Conservation (phyloP, 2,329 filamentous ascomycete species). For the Truncatella angustata region DNA sequence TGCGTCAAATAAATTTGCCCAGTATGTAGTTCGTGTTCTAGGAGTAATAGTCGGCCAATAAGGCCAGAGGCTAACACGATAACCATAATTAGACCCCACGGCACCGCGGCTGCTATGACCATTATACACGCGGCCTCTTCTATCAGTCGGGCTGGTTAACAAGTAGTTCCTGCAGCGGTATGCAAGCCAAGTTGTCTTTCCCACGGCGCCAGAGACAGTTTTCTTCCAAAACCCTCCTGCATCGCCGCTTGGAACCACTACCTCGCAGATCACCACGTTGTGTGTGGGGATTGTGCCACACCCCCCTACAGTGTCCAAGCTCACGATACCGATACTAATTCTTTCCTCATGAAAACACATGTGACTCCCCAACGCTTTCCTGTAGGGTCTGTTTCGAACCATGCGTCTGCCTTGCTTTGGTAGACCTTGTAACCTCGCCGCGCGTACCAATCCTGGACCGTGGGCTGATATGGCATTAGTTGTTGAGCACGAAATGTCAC, state of each 20-base stretch:
- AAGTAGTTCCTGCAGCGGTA: not conserved
- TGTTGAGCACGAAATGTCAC: constrained; percentile 1
- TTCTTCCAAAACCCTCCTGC: not conserved
- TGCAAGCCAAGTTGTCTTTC: no score
- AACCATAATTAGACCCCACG: not conserved
- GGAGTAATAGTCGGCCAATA: not conserved
- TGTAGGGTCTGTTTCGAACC: constrained; percentile 19
- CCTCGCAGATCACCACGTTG: not conserved
- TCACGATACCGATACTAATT: constrained; percentile 8
- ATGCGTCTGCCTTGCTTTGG: constrained; percentile 12
- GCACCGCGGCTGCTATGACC: not conserved
- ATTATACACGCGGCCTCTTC: no score
- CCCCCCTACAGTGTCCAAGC: not conserved
- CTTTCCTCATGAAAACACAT: constrained; percentile 16
- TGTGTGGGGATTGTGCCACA: no score
- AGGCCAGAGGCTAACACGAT: not conserved
- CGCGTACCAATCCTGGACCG: constrained; percentile 24
- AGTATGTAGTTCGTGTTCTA: not conserved
- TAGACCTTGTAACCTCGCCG: constrained; percentile 22
- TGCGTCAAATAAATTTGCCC: no score
- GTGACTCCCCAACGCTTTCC: constrained; percentile 18
- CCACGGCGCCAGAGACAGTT: not conserved
- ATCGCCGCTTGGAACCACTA: not conserved
- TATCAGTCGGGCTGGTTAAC: no score
- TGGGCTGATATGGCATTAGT: constrained; percentile 13